Evolutionary conservation across 352 stramenopile species (phyloP).

Genomic region (Phytophthora syringae): DNA sequence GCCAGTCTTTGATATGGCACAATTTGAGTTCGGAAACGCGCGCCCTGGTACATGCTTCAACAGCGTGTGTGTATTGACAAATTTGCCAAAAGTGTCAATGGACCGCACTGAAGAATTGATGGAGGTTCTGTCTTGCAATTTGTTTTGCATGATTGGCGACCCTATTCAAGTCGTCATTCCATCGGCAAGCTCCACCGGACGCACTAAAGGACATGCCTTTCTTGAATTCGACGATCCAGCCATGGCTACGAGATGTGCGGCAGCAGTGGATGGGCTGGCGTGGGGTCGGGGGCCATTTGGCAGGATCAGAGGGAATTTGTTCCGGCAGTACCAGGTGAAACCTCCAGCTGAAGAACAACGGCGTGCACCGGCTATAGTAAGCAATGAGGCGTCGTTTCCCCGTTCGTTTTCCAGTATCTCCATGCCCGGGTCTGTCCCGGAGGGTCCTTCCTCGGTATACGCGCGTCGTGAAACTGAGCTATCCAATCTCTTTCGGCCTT

Average conservation of each 20-base stretch:
- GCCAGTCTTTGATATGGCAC: constrained; percentile 90
- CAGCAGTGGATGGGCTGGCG: constrained; percentile 70
- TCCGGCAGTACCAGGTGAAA: constrained; percentile 85
- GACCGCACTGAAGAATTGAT: constrained; percentile 79
- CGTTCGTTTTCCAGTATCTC: constrained; percentile 12
- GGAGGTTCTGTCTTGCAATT: constrained; percentile 71
- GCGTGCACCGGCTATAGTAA: constrained; percentile 1
- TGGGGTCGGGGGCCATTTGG: constrained; percentile 71
- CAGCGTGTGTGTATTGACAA: constrained; percentile 85
- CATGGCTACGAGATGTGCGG: constrained; percentile 61
- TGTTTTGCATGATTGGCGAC: constrained; percentile 84
- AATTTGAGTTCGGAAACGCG: constrained; percentile 88
- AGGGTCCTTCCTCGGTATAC: constrained; percentile 2
- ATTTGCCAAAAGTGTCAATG: constrained; percentile 78
- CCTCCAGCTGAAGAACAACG: constrained; percentile 32
- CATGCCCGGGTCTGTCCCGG: constrained; percentile 1
- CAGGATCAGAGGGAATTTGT: constrained; percentile 76
- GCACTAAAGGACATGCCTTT: constrained; percentile 84
- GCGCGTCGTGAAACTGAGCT: constrained; percentile 2
- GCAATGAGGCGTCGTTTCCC: constrained; percentile 18
- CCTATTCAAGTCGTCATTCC: constrained; percentile 87
- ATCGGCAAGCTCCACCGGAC: constrained; percentile 58
- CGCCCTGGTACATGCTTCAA: constrained; percentile 81
- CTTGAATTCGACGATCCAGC: constrained; percentile 81
- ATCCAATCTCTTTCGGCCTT: constrained; percentile 14